Base-by-base conservation (phyloP, 2,329 filamentous ascomycete genomes). In the Stachybotrys chlorohalonatus region DNA sequence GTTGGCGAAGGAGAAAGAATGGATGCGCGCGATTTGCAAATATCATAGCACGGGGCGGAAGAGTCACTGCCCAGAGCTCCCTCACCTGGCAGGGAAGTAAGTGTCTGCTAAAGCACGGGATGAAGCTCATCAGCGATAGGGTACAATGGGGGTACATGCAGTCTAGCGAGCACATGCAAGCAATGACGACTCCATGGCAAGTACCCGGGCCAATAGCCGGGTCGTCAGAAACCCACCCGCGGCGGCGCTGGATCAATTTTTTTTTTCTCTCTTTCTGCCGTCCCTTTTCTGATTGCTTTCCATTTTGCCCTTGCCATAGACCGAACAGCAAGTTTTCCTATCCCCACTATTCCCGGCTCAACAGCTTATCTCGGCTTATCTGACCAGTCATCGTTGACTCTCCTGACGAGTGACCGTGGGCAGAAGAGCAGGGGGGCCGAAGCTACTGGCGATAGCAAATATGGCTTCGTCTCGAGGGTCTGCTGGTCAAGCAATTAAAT, bases 1-100 rank as follows among this genome's bases (percentile, higher is more conserved):
- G 31, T 36, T 36, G 49, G 36, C 49, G 51, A 51, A 57, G 53
- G 56, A 53, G 54, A 57, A 59, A 59, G 36, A 13, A 42, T 42
- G 36, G 55, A 59, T 55, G 56, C 58, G 59, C 56, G 53, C 55
- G 54, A 54, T 52, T 51, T 49, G 31, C 52, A 57, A 52, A 50
- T 51, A 51, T 32, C 31, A 51, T 30, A 30, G 31, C 31, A 51
- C 49, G 8, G 31, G 36, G 13, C 36, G 36, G 36, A 13, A 42
- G 36, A 42, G 36, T 42, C 36, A 42, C 36, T 9, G 36, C 24
- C 24, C 24, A 24, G 24, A 24, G 24, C 24, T 24, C 24, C 24
- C 24, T 24, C 24, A 24, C 24, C 24, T 24, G 24, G 24, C 24
- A 24, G 24, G 24, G 24, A 24, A 24, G 24, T 24, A 24, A 24